Percentiles rank a stretch among this genome's conserved stretches.
These are phyloP conservation scores for Penicillium rolfsii DNA, from an alignment of 2,329 filamentous ascomycete species.

Conservation along the genomic window DNA sequence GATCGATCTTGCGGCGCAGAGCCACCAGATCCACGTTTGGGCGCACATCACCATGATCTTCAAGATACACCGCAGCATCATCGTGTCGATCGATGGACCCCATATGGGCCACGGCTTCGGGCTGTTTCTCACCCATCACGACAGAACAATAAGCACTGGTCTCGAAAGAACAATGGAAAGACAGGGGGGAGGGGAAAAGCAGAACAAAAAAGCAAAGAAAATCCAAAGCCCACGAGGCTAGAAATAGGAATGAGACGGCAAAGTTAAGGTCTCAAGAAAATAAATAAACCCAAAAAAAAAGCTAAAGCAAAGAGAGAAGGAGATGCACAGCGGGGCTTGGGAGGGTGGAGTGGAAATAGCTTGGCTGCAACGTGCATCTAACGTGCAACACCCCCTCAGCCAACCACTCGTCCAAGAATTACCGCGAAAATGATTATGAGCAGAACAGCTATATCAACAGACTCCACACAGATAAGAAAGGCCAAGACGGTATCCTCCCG, in stretches of 20 bases:
- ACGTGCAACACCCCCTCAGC: not conserved
- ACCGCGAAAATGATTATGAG: not conserved
- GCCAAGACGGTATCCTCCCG: not conserved
- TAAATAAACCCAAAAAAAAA: not conserved
- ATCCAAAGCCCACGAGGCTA: not conserved
- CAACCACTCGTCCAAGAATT: not conserved
- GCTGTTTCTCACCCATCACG: slow-evolving; percentile 23
- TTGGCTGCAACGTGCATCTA: slow-evolving; percentile 4
- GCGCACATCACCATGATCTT: slow-evolving; percentile 17
- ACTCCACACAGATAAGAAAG: not conserved
- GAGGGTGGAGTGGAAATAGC: slow-evolving; percentile 3
- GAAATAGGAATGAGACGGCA: not conserved
- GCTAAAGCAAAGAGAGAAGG: not conserved
- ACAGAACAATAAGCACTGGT: not conserved
- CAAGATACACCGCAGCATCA: slow-evolving; percentile 29
- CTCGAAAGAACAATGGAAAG: not conserved
- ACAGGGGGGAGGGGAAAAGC: not conserved
- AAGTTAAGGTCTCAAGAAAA: not conserved
- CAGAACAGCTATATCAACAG: not conserved
- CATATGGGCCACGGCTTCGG: slow-evolving; percentile 9
- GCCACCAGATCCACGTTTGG: slow-evolving; percentile 24
- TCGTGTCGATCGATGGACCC: slow-evolving; percentile 16
- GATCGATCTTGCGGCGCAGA: slow-evolving; percentile 37
- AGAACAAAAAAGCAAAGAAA: not conserved
- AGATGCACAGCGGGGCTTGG: not conserved